phyloP scores from a whole-genome alignment of 192 early-diverging fungal species.

The Mortierella claussenii region DNA sequence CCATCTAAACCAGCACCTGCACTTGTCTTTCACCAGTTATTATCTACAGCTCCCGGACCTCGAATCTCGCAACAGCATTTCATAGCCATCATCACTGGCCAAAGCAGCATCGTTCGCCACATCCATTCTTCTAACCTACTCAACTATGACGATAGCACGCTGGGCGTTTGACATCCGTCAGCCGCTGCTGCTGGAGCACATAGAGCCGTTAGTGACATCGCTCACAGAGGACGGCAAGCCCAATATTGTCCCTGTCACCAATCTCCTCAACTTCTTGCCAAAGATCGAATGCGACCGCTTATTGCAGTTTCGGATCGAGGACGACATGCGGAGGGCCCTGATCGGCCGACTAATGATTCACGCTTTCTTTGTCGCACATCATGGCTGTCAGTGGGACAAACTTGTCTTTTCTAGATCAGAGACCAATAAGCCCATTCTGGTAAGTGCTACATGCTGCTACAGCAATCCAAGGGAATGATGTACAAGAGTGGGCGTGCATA shows the following conservation, averaged over 20 bases:
- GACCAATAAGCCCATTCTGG: slow-evolving; percentile 43
- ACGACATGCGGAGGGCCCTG: slow-evolving; percentile 37
- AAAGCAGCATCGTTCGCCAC: too few species aligned
- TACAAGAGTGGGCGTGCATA: too few species aligned
- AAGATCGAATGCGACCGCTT: slow-evolving; percentile 39
- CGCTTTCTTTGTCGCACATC: slow-evolving; percentile 33
- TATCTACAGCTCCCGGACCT: too few species aligned
- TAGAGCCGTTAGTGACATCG: slow-evolving; percentile 37
- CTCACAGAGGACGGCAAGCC: slow-evolving; percentile 23
- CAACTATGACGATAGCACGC: slow-evolving; percentile 37
- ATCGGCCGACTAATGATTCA: slow-evolving; percentile 50
- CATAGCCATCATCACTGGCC: too few species aligned
- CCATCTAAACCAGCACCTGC: too few species aligned
- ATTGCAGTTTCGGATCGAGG: slow-evolving; percentile 30
- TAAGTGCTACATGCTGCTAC: slow-evolving; percentile 17
- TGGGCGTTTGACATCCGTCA: slow-evolving; percentile 53
- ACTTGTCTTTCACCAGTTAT: too few species aligned
- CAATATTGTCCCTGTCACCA: slow-evolving; percentile 41
- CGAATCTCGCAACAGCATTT: too few species aligned
- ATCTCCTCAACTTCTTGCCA: slow-evolving; percentile 40
- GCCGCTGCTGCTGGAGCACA: slow-evolving; percentile 35
- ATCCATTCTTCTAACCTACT: too few species aligned
- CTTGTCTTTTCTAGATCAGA: slow-evolving; percentile 43
- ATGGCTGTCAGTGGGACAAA: slow-evolving; percentile 31
- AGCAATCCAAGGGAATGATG: too few species aligned